phyloP scores from a whole-genome alignment of 83 land plant genomes.

The Picea engelmannii region DNA sequence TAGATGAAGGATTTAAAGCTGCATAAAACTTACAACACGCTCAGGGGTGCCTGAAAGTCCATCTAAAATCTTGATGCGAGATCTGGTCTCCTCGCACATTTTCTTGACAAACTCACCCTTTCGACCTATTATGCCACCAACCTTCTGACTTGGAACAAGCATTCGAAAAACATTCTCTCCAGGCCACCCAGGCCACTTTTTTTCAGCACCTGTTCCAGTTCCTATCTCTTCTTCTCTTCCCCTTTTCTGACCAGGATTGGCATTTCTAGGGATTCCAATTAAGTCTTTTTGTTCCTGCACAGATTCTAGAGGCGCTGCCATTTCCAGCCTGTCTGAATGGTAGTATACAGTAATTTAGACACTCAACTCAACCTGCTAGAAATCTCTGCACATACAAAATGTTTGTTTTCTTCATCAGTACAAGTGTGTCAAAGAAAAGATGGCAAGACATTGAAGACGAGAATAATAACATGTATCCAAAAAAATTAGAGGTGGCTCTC shows the following conservation, averaged over 20 bases:
- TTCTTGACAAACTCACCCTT: conserved; percentile 34
- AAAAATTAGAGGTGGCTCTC: no score
- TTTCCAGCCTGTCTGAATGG: no score
- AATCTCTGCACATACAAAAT: no score
- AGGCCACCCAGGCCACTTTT: conserved; percentile 37
- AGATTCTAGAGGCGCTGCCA: conserved; percentile 9
- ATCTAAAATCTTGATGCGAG: conserved; percentile 23
- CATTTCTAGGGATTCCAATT: conserved; percentile 1
- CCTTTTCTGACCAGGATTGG: conserved; percentile 2
- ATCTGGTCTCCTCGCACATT: conserved; percentile 30
- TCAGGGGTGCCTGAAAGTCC: conserved; percentile 15
- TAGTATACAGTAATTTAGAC: no score
- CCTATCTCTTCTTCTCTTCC: conserved; percentile 4
- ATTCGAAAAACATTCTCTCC: conserved; percentile 30
- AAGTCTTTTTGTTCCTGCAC: conserved; percentile 5
- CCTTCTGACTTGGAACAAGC: conserved; percentile 25
- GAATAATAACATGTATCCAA: no score
- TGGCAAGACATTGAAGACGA: no score
- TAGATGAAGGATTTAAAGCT: no score
- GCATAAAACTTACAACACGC: conserved; percentile 20
- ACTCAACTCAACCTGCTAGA: no score
- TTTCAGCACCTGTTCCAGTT: conserved; percentile 16
- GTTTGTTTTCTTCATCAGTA: no score
- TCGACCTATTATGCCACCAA: conserved; percentile 34
- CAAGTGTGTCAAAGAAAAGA: no score